These are phyloP conservation scores for Coemansia sp. DNA, from an alignment of 192 early-diverging fungal species.

Conservation along the genomic window DNA sequence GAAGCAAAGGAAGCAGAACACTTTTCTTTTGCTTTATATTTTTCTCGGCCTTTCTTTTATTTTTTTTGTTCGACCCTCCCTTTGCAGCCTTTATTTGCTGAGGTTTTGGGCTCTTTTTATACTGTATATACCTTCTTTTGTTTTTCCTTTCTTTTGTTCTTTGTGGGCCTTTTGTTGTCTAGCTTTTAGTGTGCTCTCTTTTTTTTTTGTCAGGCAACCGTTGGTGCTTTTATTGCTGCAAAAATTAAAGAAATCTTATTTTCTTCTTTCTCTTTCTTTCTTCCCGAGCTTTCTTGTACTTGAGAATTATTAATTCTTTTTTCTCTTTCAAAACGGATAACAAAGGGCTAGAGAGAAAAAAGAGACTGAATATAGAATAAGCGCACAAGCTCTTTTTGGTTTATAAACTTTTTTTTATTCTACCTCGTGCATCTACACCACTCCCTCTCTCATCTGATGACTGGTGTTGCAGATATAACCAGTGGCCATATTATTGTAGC, in stretches of 20 bases:
- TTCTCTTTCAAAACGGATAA: too few relatives aligned
- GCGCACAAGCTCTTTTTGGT: not conserved
- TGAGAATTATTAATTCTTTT: not conserved
- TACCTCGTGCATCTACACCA: not conserved
- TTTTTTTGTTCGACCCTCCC: not conserved
- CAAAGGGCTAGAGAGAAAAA: not conserved
- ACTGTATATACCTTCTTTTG: constrained; percentile 7
- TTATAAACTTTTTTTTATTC: not conserved
- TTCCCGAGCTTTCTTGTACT: too few relatives aligned
- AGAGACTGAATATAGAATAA: not conserved
- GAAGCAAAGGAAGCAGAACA: not conserved
- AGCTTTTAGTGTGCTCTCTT: not conserved
- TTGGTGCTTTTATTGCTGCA: too few relatives aligned
- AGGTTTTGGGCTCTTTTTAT: not conserved
- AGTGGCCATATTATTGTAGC: not conserved
- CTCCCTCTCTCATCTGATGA: not conserved
- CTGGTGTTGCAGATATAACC: constrained; percentile 15
- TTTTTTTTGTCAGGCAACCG: not conserved
- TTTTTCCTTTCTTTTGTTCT: constrained; percentile 3
- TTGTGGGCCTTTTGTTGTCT: not conserved
- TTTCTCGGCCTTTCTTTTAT: constrained; percentile 12
- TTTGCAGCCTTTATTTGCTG: not conserved
- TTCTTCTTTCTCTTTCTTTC: too few relatives aligned
- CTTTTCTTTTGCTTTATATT: constrained; percentile 1
- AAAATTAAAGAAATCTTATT: too few relatives aligned